Percentiles rank a stretch among this genome's conserved stretches.
Evolutionary conservation across 306 rosid genomes (phyloP).

Genomic region (Mimosa pudica): DNA sequence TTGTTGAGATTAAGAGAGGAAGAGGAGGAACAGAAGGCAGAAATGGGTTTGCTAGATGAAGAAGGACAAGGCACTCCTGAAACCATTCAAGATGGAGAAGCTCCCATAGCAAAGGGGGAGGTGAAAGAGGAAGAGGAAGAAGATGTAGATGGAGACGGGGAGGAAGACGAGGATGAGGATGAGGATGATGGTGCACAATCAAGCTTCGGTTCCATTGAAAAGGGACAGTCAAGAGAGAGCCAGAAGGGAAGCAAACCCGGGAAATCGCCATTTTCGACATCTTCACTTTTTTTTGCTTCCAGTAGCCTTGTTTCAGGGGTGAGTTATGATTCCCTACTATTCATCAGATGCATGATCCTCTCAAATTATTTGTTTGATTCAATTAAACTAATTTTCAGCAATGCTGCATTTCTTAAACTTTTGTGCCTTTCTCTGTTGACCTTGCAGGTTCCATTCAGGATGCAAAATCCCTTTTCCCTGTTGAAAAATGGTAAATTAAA

Average conservation of each 20-base stretch:
- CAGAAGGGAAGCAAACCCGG: constrained; percentile 60
- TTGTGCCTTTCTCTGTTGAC: constrained; percentile 31
- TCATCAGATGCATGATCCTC: constrained; percentile 27
- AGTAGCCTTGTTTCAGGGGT: constrained; percentile 75
- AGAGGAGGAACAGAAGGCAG: constrained; percentile 69
- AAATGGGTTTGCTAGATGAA: constrained; percentile 55
- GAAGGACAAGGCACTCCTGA: constrained; percentile 38
- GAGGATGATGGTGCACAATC: constrained; percentile 63
- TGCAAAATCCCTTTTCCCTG: constrained; percentile 57
- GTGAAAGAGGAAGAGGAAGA: constrained; percentile 49
- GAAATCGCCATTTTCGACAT: constrained; percentile 77
- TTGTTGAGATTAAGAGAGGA: constrained; percentile 60
- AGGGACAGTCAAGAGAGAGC: constrained; percentile 46
- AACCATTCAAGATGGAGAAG: constrained; percentile 49
- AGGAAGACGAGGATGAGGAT: constrained; percentile 54
- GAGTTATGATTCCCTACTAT: constrained; percentile 50
- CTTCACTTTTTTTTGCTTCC: constrained; percentile 77
- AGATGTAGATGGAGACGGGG: constrained; percentile 54
- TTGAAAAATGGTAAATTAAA: constrained; percentile 58
- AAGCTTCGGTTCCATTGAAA: constrained; percentile 82
- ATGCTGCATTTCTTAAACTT: constrained; percentile 9
- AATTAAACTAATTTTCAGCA: neutral
- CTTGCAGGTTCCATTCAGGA: constrained; percentile 72
- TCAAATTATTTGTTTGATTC: neutral
- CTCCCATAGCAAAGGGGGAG: constrained; percentile 39